phyloP scores from a whole-genome alignment of 2,329 filamentous ascomycete species.

The Fusarium sp. region DNA sequence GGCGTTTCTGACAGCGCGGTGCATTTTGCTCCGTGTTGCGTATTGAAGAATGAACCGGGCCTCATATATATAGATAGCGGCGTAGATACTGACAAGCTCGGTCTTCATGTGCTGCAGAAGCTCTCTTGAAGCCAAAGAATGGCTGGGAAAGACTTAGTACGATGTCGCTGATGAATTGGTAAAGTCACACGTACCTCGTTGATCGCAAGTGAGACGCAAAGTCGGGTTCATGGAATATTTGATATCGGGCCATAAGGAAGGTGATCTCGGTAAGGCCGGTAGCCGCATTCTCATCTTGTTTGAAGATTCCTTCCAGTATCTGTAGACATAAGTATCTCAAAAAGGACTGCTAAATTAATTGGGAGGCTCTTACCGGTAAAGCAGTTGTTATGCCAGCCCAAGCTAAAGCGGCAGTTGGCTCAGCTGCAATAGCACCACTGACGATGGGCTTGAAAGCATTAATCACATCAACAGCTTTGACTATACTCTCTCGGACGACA shows the following conservation, averaged over 20 bases:
- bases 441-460: slow-evolving; percentile 9
- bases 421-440: not conserved
- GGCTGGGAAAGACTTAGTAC: too few species aligned
- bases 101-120: not conserved
- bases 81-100: too few species aligned
- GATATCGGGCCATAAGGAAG: slow-evolving; percentile 10
- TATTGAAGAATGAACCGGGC: not conserved
- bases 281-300: slow-evolving; percentile 15
- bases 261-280: not conserved
- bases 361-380: not conserved
- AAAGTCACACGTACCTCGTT: not conserved
- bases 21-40: not conserved
- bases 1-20: not conserved
- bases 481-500: too few species aligned
- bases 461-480: not conserved
- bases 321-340: too few species aligned
- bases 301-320: not conserved
- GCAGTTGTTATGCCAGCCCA: slow-evolving; percentile 10
- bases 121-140: too few species aligned
- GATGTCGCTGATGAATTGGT: too few species aligned
- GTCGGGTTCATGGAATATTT: not conserved
- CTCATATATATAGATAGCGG: too few species aligned
- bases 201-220: not conserved
- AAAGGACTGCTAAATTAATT: rapidly evolving
- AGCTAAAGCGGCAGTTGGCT: slow-evolving; percentile 14